Conservation (phyloP, 2,329 filamentous ascomycete genomes). For the Celoporthe dispersa region DNA sequence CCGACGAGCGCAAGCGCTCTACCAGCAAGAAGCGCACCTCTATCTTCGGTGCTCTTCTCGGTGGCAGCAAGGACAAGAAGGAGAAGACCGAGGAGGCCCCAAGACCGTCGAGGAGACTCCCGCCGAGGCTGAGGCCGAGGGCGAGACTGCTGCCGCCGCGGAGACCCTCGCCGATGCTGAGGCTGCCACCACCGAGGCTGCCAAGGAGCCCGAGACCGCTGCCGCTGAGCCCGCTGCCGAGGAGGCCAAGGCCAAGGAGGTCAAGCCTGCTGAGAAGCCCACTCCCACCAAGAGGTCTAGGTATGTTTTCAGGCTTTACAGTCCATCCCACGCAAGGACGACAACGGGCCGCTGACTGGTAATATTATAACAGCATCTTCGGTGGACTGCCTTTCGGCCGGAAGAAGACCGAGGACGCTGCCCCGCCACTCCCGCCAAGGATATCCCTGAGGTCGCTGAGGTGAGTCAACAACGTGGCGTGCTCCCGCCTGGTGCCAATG, state of each 20-base stretch:
- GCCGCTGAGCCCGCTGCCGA: constrained; percentile 41
- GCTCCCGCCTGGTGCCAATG: background rate
- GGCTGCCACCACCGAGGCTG: constrained; percentile 20
- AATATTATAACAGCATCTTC: constrained; percentile 53
- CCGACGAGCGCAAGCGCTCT: constrained; percentile 65
- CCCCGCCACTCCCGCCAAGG: constrained; percentile 48
- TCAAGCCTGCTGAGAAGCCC: constrained; percentile 46
- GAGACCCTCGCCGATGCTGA: constrained; percentile 28
- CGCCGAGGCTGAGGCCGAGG: constrained; percentile 30
- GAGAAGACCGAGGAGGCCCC: constrained; percentile 49
- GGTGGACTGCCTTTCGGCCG: constrained; percentile 60
- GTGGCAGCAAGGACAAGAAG: constrained; percentile 58
- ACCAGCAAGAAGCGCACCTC: constrained; percentile 69
- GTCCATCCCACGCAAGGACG: constrained; percentile 13
- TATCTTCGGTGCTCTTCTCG: constrained; percentile 62
- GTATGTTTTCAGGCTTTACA: constrained; percentile 37
- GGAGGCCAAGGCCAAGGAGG: constrained; percentile 39
- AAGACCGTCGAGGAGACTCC: constrained; percentile 41
- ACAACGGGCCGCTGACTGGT: constrained; percentile 28
- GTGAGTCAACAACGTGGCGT: constrained; percentile 14
- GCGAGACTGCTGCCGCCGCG: constrained; percentile 39
- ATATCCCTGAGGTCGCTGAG: constrained; percentile 50
- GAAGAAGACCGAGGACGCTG: constrained; percentile 57
- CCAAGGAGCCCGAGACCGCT: constrained; percentile 35
- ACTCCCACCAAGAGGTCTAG: constrained; percentile 58